Base-by-base conservation (phyloP, 805 yeast genomes). In the Candida bentonensis region DNA sequence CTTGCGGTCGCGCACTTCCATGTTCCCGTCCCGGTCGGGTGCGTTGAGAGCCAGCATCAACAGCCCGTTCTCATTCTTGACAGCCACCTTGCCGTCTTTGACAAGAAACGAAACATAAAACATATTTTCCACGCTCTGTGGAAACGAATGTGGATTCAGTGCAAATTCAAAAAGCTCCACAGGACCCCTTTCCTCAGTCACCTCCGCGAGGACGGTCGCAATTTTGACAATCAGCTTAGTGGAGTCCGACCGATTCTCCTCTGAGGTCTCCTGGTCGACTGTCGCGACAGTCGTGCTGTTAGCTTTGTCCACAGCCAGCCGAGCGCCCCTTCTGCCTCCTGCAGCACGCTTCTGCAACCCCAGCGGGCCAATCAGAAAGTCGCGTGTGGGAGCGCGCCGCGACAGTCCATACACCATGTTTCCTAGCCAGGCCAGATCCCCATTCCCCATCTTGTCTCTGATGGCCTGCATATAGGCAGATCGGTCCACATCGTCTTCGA, bases 61-160 rank as follows among this genome's bases (percentile, higher is more conserved):
- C n/a, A n/a, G n/a, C n/a, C n/a, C n/a, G n/a, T n/a, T n/a, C n/a
- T n/a, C n/a, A n/a, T n/a, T n/a, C n/a, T 67, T 74, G 22, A 86
- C 52, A 21, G 66, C 63, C 33, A 85, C 60, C 51, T 68, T 75
- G 1, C 84, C 88, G 53, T 84, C 92, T 53, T 78, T 74, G 2
- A 86, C 73, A 40, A 87, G 62, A 54, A 88, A 88, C 57, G 94
- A 81, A 0, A 85, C 72, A 55, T 79, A 83, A 54, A 88, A 88
- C 53, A 88, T 62, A 56, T 84, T 85, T 58, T 87, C 96, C 2
- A 88, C 78, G 1, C 86, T 72, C 57, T 79, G 86, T 0, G 82
- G 67, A 60, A 80, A 88, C 3, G 89, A 79, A 13, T 63, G 49
- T 1, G 36, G 96, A 57, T 88, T 78, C 15, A 88, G 65, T 44